Evolutionary conservation across 495 filamentous ascomycete species (phyloP).

Genomic region (Rhizodiscina lignyota): DNA sequence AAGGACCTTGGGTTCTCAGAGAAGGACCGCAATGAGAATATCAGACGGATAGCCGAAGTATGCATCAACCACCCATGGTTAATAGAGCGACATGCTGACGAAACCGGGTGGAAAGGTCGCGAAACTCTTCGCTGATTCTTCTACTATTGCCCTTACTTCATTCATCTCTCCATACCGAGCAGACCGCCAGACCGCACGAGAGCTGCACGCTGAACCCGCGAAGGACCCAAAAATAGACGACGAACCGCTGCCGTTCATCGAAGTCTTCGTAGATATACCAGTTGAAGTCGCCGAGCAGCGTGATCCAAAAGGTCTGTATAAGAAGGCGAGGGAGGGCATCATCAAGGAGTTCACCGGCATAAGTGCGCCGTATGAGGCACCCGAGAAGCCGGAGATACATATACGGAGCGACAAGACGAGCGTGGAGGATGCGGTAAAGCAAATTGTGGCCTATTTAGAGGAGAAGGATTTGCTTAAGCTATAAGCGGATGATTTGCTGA

Average conservation of each 20-base stretch:
- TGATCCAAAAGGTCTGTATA: slow-evolving; percentile 94
- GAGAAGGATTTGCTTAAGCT: slow-evolving; percentile 41
- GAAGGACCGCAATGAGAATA: slow-evolving; percentile 90
- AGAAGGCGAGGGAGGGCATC: slow-evolving; percentile 81
- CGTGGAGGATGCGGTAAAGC: slow-evolving; percentile 68
- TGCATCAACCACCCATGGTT: slow-evolving; percentile 1
- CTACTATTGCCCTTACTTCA: slow-evolving; percentile 74
- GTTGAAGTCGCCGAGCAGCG: slow-evolving; percentile 82
- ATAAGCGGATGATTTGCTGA: too few species aligned
- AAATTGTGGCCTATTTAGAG: slow-evolving; percentile 70
- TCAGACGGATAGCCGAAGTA: slow-evolving; percentile 82
- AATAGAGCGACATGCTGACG: neutral
- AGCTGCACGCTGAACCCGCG: slow-evolving; percentile 42
- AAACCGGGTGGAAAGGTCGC: slow-evolving; percentile 44
- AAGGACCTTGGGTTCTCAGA: slow-evolving; percentile 92
- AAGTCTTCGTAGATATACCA: slow-evolving; percentile 79
- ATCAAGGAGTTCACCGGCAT: slow-evolving; percentile 98
- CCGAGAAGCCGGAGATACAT: slow-evolving; percentile 68
- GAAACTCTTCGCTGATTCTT: slow-evolving; percentile 84
- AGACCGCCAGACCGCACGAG: slow-evolving; percentile 68
- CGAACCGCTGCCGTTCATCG: slow-evolving; percentile 63
- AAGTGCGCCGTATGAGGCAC: slow-evolving; percentile 83
- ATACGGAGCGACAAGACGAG: slow-evolving; percentile 60
- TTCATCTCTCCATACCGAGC: slow-evolving; percentile 92
- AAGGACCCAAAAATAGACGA: slow-evolving; percentile 29